Percentiles rank a stretch among this genome's conserved stretches.
phyloP scores from a whole-genome alignment of 2,329 filamentous ascomycete genomes.

The Chrysosporium keratinophilum region DNA sequence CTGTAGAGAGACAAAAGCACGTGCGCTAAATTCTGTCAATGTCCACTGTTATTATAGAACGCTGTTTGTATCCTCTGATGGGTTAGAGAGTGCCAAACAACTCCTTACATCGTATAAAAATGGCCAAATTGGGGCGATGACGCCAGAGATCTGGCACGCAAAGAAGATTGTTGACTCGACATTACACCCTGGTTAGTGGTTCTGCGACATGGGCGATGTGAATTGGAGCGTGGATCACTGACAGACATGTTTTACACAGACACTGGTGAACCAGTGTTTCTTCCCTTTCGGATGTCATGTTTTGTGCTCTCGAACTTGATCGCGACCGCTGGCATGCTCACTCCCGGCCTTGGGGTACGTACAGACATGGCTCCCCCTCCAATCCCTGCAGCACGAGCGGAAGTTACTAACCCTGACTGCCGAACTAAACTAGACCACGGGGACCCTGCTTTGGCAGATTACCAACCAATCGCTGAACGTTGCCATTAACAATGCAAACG shows the following conservation, averaged over 20 bases:
- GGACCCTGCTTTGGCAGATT: conserved; percentile 88
- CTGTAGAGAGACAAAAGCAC: background rate
- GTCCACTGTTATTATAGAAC: conserved; percentile 49
- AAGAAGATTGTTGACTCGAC: conserved; percentile 98
- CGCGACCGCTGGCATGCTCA: conserved; percentile 94
- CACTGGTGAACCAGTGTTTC: conserved; percentile 79
- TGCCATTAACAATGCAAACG: conserved; percentile 93
- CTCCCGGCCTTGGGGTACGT: conserved; percentile 65
- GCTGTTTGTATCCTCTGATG: conserved; percentile 64
- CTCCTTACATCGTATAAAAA: conserved; percentile 78
- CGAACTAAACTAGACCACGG: conserved; percentile 49
- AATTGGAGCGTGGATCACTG: background rate
- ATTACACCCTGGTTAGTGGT: conserved; percentile 67
- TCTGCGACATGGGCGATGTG: background rate
- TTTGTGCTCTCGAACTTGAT: conserved; percentile 90
- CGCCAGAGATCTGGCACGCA: conserved; percentile 79
- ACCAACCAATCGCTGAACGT: conserved; percentile 97
- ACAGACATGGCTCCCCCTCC: background rate
- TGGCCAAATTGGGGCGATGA: conserved; percentile 67
- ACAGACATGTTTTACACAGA: conserved; percentile 44
- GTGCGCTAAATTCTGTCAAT: background rate
- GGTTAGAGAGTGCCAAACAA: conserved; percentile 76
- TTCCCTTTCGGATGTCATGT: conserved; percentile 95
- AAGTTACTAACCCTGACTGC: background rate
- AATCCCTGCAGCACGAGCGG: conserved; percentile 2